These are phyloP conservation scores for Polygonum aviculare DNA, from an alignment of 148 eudicot genomes.

Conservation along the genomic window DNA sequence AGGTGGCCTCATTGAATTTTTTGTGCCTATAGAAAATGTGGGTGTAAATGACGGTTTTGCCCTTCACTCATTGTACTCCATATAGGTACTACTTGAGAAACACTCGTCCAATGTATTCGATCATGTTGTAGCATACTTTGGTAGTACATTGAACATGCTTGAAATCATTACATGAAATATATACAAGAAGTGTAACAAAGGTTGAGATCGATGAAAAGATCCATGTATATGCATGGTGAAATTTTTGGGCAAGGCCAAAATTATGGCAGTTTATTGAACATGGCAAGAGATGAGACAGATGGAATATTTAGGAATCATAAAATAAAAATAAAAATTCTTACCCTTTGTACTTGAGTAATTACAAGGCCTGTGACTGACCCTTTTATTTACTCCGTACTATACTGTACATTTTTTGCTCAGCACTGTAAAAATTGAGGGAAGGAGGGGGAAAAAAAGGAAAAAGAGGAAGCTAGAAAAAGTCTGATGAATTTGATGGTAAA, in stretches of 20 bases:
- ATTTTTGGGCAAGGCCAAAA: not conserved
- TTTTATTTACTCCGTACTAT: not conserved
- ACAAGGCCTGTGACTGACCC: not conserved
- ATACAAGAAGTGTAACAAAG: not conserved
- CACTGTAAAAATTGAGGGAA: not conserved
- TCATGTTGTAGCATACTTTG: not conserved
- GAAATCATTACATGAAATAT: not conserved
- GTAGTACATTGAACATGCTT: not conserved
- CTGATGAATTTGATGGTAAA: too few relatives aligned
- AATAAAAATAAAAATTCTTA: not conserved
- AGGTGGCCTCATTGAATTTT: not conserved
- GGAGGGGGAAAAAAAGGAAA: not conserved
- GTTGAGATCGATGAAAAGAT: not conserved
- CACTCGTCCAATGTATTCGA: not conserved
- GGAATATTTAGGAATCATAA: not conserved
- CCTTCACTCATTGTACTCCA: not conserved
- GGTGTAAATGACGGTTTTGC: not conserved
- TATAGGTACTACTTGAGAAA: not conserved
- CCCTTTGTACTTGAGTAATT: not conserved
- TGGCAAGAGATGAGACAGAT: not conserved
- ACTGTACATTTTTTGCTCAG: not conserved
- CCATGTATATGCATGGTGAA: not conserved
- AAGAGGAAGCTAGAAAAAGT: not conserved
- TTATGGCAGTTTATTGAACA: not conserved
- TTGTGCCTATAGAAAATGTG: not conserved